Percentiles rank a stretch among this genome's conserved stretches.
Evolutionary conservation across 108 stramenopile genomes (phyloP).

Genomic region (Schizochytrium sp.): DNA sequence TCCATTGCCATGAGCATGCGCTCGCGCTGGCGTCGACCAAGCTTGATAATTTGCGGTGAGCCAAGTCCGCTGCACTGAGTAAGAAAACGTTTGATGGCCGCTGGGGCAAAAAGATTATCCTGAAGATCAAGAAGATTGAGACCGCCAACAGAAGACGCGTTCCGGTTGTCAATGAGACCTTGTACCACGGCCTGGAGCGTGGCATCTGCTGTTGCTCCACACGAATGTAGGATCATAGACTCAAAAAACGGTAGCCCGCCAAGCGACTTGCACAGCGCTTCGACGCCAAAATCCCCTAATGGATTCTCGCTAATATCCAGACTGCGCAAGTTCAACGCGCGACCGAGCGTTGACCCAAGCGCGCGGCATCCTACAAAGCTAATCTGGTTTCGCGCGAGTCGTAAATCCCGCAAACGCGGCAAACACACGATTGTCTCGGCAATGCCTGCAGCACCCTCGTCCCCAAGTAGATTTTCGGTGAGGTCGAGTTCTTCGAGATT

Average conservation of each 20-base stretch:
- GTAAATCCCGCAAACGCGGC: neutral
- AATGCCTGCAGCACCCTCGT: neutral
- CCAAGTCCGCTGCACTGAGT: neutral
- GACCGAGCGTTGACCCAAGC: neutral
- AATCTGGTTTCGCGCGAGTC: neutral
- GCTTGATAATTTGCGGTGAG: neutral
- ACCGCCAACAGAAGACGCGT: neutral
- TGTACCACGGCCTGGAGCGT: neutral
- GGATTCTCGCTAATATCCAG: neutral
- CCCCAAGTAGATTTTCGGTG: neutral
- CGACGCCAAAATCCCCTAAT: neutral
- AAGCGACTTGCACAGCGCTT: neutral
- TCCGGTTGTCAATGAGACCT: neutral
- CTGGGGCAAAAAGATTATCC: neutral
- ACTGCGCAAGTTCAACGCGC: neutral
- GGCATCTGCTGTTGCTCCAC: neutral
- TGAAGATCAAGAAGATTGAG: neutral
- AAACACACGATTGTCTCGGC: neutral
- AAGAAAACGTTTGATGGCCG: neutral
- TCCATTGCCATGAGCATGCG: constrained; percentile 4
- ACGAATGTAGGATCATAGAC: neutral
- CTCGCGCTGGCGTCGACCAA: neutral
- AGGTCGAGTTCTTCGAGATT: neutral
- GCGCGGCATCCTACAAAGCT: neutral
- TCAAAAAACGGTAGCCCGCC: neutral